These are phyloP conservation scores for Atkinsonella texensis DNA, from an alignment of 2,329 filamentous ascomycete species.

Conservation along the genomic window DNA sequence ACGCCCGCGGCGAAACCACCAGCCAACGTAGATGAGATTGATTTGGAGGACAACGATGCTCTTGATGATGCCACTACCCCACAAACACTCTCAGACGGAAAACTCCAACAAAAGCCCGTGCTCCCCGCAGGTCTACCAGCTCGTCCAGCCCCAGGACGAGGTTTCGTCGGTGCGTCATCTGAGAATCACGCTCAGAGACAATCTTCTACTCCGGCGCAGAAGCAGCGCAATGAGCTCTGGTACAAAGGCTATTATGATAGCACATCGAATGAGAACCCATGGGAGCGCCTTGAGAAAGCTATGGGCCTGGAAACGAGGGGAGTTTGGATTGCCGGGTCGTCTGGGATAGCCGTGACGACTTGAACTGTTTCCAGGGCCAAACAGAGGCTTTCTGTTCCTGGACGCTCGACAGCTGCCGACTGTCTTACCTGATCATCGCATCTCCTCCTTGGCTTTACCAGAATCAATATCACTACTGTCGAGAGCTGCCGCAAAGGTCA, in stretches of 20 bases:
- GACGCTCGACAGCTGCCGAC: background rate
- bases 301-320: conserved; percentile 31
- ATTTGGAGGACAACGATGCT: conserved; percentile 27
- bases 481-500: background rate
- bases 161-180: conserved; percentile 3
- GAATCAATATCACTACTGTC: background rate
- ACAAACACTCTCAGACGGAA: background rate
- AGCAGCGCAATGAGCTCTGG: conserved; percentile 1
- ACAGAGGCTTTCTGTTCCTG: background rate
- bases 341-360: background rate
- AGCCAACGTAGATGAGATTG: conserved; percentile 34
- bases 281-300: conserved; percentile 44
- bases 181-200: background rate
- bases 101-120: conserved; percentile 13
- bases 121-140: conserved; percentile 22
- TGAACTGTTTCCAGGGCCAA: background rate
- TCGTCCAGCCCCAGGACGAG: conserved; percentile 15
- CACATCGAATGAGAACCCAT: conserved; percentile 60
- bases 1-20: conserved; percentile 7
- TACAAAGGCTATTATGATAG: conserved; percentile 56
- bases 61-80: background rate
- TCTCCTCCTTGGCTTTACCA: background rate
- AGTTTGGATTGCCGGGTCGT: conserved; percentile 27
- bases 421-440: background rate
- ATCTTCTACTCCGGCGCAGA: background rate